These are phyloP conservation scores for Brassica carinata DNA, from an alignment of 345 rosid species.

Conservation along the genomic window DNA sequence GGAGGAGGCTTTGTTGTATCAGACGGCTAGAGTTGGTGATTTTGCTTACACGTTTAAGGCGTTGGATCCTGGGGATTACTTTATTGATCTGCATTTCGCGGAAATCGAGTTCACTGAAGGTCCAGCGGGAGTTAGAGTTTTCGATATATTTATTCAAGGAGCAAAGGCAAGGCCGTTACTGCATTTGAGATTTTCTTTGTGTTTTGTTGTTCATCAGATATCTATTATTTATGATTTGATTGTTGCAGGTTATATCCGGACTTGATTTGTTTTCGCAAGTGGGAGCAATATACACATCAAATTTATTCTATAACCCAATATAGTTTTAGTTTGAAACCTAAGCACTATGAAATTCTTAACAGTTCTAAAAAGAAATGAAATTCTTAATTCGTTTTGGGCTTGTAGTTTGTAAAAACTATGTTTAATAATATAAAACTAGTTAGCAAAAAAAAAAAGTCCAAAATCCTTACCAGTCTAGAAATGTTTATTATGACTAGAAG, in stretches of 20 bases:
- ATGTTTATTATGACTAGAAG: not conserved
- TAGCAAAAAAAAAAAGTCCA: not conserved
- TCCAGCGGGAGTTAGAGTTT: slow-evolving; percentile 58
- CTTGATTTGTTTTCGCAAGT: slow-evolving; percentile 58
- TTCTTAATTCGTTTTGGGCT: no score
- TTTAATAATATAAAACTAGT: no score
- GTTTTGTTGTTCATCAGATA: not conserved
- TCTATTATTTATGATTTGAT: not conserved
- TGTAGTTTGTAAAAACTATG: no score
- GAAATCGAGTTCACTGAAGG: slow-evolving; percentile 55
- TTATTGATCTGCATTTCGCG: slow-evolving; percentile 53
- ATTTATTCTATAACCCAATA: not conserved
- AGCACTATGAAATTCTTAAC: not conserved
- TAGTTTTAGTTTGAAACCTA: not conserved
- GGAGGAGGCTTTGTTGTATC: slow-evolving; percentile 44
- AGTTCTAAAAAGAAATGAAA: no score
- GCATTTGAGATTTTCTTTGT: slow-evolving; percentile 6
- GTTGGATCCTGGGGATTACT: slow-evolving; percentile 52
- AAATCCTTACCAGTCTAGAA: not conserved
- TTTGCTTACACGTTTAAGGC: slow-evolving; percentile 49
- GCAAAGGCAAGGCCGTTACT: slow-evolving; percentile 45
- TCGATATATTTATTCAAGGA: slow-evolving; percentile 60
- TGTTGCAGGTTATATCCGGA: slow-evolving; percentile 53
- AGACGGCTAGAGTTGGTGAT: slow-evolving; percentile 56
- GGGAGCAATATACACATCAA: not conserved